A percentile compares a stretch with the other conserved stretches of the same genome.
These are phyloP conservation scores for Gilbertella persicaria DNA, from an alignment of 371 early-diverging fungal species.

Conservation along the genomic window DNA sequence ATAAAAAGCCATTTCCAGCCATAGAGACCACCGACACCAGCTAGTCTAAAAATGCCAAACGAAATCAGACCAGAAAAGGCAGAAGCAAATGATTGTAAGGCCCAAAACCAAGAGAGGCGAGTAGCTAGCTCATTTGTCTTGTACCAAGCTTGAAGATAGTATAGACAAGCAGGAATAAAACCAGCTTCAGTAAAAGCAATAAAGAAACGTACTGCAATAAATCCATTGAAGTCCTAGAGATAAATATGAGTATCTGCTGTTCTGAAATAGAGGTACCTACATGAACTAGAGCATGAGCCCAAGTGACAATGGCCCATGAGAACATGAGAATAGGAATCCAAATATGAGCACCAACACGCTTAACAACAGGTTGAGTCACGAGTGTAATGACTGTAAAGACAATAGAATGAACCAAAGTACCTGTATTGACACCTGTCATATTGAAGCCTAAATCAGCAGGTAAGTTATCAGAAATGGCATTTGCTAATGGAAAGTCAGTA, in stretches of 20 bases:
- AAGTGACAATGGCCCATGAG: slow-evolving; percentile 61
- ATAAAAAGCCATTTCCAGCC: slow-evolving; percentile 64
- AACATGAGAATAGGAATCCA: slow-evolving; percentile 65
- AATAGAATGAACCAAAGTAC: slow-evolving; percentile 34
- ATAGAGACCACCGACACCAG: slow-evolving; percentile 52
- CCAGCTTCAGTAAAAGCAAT: slow-evolving; percentile 54
- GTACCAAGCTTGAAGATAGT: slow-evolving; percentile 59
- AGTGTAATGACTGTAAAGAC: slow-evolving; percentile 43
- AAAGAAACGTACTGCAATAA: slow-evolving; percentile 28
- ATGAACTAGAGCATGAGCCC: slow-evolving; percentile 36
- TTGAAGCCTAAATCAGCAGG: slow-evolving; percentile 42
- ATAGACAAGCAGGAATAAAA: slow-evolving; percentile 58
- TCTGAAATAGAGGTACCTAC: no score
- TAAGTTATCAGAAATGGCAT: slow-evolving; percentile 48
- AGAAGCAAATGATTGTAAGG: slow-evolving; percentile 54
- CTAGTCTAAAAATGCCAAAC: slow-evolving; percentile 55
- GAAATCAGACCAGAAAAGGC: slow-evolving; percentile 63
- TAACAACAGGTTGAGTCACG: slow-evolving; percentile 51
- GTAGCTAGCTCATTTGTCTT: slow-evolving; percentile 58
- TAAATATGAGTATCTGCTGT: slow-evolving; percentile 2
- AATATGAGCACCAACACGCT: slow-evolving; percentile 53
- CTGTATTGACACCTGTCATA: slow-evolving; percentile 40
- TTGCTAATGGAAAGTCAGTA: slow-evolving; percentile 22
- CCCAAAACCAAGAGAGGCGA: slow-evolving; percentile 62
- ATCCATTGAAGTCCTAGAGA: slow-evolving; percentile 25